Evolutionary conservation across 441 rosid species (phyloP), one percentile per base, ranked within the genome.

Genomic region (Lepidium campestre): DNA sequence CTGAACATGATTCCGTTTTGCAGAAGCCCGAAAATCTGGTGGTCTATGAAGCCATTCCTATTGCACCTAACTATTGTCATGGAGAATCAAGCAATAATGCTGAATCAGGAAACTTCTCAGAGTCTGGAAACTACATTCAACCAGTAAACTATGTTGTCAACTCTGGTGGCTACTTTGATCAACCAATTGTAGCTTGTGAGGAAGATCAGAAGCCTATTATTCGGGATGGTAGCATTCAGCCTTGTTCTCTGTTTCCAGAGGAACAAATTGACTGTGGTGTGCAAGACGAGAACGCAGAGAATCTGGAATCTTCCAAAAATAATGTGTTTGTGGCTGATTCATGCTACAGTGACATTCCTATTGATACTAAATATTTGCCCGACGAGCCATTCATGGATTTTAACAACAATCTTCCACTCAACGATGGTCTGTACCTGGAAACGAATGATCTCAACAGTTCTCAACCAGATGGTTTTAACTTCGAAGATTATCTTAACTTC

Each of bases 401-500:
- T 34, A 56, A 45, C 67, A 75, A 60, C 39, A 73, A 71, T 77
- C 80, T 72, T 78, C 79, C 78, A 41, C 76, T 71, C 15, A 55
- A 17, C 14, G 89, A 92, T 63, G 88, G 78, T 29, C 75, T 79
- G 7, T 86, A 74, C 81, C 59, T 86, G 48, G 96, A 89, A 74
- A 80, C 92, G 29, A 72, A 82, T 58, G 97, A 93, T 78, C 89
- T 88, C 57, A 77, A 81, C 40, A 67, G 71, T 59, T 60, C 68
- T 6, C 86, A 77, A 71, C 74, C 74, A 20, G 82, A 79, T 32
- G 81, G 68, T 66, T 87, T 90, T 68, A 82, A 83, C 72, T 58
- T 85, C 50, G 91, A 89, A 7, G 96, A 93, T 57, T 93, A 83
- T 68, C 89, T 93, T 25, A 83, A 70, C 65, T 86, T 84, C 80